Conservation (phyloP, 1,284 basidiomycete species). For the Melanopsichium pennsylvanicum region DNA sequence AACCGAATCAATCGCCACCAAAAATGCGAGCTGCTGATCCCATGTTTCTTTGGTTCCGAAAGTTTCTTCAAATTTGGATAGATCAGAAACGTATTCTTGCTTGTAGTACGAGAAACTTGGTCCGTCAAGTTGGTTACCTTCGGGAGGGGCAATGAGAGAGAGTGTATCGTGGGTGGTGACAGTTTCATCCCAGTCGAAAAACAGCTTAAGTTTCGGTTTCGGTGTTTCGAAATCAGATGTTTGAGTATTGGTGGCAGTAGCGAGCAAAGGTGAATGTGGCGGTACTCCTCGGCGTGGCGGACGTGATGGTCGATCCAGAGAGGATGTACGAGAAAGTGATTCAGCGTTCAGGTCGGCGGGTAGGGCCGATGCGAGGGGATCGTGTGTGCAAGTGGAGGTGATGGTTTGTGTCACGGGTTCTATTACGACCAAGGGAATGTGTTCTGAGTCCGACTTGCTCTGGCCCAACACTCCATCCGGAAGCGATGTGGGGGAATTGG, state of each 20-base stretch:
- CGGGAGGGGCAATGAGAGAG: conserved; percentile 49
- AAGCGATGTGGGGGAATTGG: background rate
- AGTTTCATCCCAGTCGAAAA: conserved; percentile 65
- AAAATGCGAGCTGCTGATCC: conserved; percentile 28
- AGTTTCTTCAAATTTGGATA: conserved; percentile 4
- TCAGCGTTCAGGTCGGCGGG: conserved; percentile 6
- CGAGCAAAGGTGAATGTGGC: background rate
- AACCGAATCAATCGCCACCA: conserved; percentile 38
- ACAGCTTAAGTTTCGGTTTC: conserved; percentile 21
- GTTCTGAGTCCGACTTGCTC: background rate
- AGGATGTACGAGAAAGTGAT: conserved; percentile 10
- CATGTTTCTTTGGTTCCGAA: conserved; percentile 16
- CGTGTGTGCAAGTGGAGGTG: background rate
- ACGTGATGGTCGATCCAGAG: conserved; percentile 23
- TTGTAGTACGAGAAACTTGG: conserved; percentile 44
- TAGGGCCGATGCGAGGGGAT: background rate
- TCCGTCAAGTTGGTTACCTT: conserved; percentile 20
- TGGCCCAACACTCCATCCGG: background rate
- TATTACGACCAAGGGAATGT: background rate
- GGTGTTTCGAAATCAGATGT: too few relatives aligned
- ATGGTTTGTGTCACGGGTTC: background rate
- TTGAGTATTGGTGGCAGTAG: background rate
- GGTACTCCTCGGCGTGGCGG: conserved; percentile 21
- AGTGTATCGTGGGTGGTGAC: conserved; percentile 60
- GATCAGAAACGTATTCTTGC: conserved; percentile 45